These are phyloP conservation scores for Phytophthora niederhauseri DNA, from an alignment of 352 stramenopile genomes.

Conservation along the genomic window DNA sequence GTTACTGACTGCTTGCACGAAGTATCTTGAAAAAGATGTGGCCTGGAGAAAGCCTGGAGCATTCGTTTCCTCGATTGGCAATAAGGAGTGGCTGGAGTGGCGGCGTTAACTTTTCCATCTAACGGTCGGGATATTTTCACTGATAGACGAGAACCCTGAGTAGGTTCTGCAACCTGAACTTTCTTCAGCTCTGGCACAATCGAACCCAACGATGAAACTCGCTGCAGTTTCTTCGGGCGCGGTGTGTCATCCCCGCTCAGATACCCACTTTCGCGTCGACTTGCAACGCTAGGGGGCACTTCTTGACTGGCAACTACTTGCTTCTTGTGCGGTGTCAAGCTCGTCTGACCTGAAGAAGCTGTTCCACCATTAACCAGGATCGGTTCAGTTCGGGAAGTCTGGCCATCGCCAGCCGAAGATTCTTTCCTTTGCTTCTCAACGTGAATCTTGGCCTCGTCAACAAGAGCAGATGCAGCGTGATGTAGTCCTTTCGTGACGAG, in stretches of 20 bases:
- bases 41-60: constrained; percentile 27
- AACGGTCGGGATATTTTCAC: constrained; percentile 21
- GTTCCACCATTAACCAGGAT: constrained; percentile 3
- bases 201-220: constrained; percentile 37
- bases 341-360: constrained; percentile 13
- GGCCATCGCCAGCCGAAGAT: constrained; percentile 10
- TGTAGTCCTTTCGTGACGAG: constrained; percentile 77
- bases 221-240: constrained; percentile 38
- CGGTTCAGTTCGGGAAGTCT: constrained; percentile 21
- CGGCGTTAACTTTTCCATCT: constrained; percentile 18
- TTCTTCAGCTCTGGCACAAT: constrained; percentile 39
- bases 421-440: constrained; percentile 18
- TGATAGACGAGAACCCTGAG: constrained; percentile 7
- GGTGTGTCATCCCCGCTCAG: constrained; percentile 31
- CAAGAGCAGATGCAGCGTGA: constrained; percentile 54
- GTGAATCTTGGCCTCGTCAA: constrained; percentile 54
- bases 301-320: constrained; percentile 15
- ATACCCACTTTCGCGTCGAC: constrained; percentile 37
- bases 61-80: constrained; percentile 45
- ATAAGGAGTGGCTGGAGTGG: constrained; percentile 19
- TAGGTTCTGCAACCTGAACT: constrained; percentile 21
- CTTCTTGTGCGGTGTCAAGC: constrained; percentile 11
- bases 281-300: constrained; percentile 17
- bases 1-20: constrained; percentile 20
- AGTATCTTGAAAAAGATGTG: constrained; percentile 44